Base-by-base conservation (phyloP, 1,284 basidiomycete genomes). In the Agroathelia rolfsii region DNA sequence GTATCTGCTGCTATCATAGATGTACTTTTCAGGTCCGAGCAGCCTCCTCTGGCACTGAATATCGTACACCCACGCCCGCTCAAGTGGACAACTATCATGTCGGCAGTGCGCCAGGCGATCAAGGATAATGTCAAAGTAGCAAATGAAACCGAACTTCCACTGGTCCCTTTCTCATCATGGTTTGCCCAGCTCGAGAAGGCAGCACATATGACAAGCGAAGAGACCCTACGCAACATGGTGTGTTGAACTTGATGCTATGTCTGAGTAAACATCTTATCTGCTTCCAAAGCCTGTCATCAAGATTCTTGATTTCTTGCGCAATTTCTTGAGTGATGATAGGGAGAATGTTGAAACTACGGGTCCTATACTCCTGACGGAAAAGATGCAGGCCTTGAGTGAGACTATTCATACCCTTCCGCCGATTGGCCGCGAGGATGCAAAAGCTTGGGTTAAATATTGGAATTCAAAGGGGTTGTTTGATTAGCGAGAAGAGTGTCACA, bases 211-310 rank as follows among this genome's bases (percentile, higher is more conserved):
- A 34, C 48, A 11, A 36, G 39, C 10, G 29, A 45, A 16, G 36
- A 39, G 30, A 32, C 41, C 25, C 29, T 52, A n/a, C 38, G 32
- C 9, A 34, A 41, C 2, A 43, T 55, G 16, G 50, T 55, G 26
- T 35, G 50, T 41, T 3, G n/a, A n/a, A n/a, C n/a, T 6, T 11
- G 22, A 9, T n/a, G n/a, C n/a, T n/a, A n/a, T n/a, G n/a, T n/a
- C n/a, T n/a, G n/a, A n/a, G n/a, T n/a, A n/a, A n/a, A n/a, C n/a
- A n/a, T n/a, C 10, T n/a, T n/a, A n/a, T n/a, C n/a, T n/a, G n/a
- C n/a, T n/a, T n/a, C n/a, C n/a, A n/a, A 27, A 59, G 57, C 58
- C 58, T 30, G 57, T 52, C 1, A 40, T 56, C 36, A 59, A 58
- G 29, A 41, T 62, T 7, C 32, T 57, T 1, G 47, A 53, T 14